Percentiles rank a stretch among this genome's conserved stretches.
Evolutionary conservation across 2,329 filamentous ascomycete species (phyloP).

Genomic region (Ophiostoma perfectum): DNA sequence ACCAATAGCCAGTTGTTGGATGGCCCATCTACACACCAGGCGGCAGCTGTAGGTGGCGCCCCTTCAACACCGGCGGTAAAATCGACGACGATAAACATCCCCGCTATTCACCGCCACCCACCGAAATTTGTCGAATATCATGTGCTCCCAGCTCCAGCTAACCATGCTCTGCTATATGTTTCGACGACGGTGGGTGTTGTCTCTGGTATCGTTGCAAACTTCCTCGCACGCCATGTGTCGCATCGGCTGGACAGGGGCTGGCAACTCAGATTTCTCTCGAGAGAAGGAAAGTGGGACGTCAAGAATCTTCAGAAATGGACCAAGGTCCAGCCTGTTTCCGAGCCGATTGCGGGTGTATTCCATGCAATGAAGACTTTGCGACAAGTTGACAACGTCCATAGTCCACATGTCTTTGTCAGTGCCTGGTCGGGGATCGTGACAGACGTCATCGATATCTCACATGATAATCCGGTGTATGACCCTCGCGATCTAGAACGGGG

Average conservation of each 20-base stretch:
- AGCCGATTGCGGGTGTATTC: conserved; percentile 72
- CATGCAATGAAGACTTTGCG: conserved; percentile 89
- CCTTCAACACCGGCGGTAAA: conserved; percentile 40
- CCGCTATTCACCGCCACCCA: conserved; percentile 46
- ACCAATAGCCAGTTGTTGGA: too few species aligned
- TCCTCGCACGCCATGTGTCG: conserved; percentile 69
- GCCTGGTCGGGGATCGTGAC: conserved; percentile 63
- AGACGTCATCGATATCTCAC: conserved; percentile 83
- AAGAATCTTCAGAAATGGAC: conserved; percentile 95
- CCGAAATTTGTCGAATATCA: conserved; percentile 53
- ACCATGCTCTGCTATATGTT: conserved; percentile 78
- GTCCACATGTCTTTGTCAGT: conserved; percentile 64
- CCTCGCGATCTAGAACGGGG: conserved; percentile 61
- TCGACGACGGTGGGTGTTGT: conserved; percentile 69
- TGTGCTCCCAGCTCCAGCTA: conserved; percentile 69
- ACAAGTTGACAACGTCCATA: conserved; percentile 79
- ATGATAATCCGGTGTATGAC: conserved; percentile 86
- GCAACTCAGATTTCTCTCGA: conserved; percentile 84
- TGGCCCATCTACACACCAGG: not conserved
- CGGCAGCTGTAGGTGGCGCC: not conserved
- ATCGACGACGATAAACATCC: conserved; percentile 36
- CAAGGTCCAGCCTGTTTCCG: conserved; percentile 69
- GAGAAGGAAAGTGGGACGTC: conserved; percentile 94
- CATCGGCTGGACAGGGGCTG: conserved; percentile 75
- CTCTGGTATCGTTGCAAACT: conserved; percentile 76